Evolutionary conservation across 305 asterid genomes (phyloP), one percentile per base, ranked within the genome.

Genomic region (Fraxinus platypoda): DNA sequence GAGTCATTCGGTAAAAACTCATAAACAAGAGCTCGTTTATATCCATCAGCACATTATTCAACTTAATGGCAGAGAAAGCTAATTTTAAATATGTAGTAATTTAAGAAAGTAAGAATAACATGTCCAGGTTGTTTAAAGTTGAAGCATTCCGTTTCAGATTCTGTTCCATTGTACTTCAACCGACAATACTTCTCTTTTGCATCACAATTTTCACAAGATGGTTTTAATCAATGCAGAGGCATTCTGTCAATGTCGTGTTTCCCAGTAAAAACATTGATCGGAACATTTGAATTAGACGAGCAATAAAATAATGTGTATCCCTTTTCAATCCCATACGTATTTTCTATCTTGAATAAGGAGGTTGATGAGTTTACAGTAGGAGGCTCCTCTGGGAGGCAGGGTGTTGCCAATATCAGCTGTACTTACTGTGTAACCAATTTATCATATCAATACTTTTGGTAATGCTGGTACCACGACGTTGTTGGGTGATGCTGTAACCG

Each of bases 261-360:
- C 34, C 34, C 34, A 31, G 4, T 31, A 31, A 31, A 31, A 31
- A 33, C 35, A 33, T 33, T 33, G 6, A 33, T 33, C 6, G 35
- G 35, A 33, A 4, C 35, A 33, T 33, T 33, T 33, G 35, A 33
- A 33, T 33, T 33, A 33, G 35, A 33, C 35, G 35, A 33, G 34
- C 35, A 33, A 33, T 86, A 86, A 59, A 88, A 88, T 35, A 86
- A 84, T 66, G 83, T 82, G 82, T 15, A 84, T 21, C 85, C 84
- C 3, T 33, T 33, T 33, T 33, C 35, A 33, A 57, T 2, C 21
- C 34, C n/a, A 30, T 43, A 13, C 11, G 49, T 19, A 2, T 3
- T 21, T 7, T 0, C 13, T 1, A 79, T 30, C 17, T 52, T n/a
- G 2, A 79, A 88, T 0, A 21, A 72, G 1, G 83, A 76, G 31